Evolutionary conservation across 805 yeast genomes (phyloP), one percentile per base, ranked within the genome.

Genomic region (Lachancea lanzarotensis): DNA sequence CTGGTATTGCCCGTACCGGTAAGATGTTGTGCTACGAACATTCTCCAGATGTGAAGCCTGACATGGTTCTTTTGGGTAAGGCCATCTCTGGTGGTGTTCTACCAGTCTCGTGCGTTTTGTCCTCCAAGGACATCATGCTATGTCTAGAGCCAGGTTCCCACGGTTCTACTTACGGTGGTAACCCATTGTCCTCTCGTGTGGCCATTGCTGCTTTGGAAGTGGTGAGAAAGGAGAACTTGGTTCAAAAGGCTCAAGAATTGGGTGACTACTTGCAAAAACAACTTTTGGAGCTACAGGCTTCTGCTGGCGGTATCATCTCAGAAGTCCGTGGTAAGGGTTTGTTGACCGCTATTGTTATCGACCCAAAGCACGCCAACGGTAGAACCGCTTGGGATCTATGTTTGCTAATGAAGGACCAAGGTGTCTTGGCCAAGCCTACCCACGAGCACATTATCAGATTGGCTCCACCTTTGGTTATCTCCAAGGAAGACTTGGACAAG

Each of bases 131-230:
- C 48, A 84, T 91, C 63, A 85, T 91, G 96, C 75, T 81, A 52
- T 79, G 87, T 52, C 76, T 91, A 55, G 87, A 85, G 51, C 95
- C 97, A 22, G 98, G 98, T 45, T 86, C 96, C 27, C 98, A 91
- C 68, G 98, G 98, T 42, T 90, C 97, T 25, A 91, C 98, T 18
- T 91, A 86, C 64, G 98, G 98, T 68, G 98, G 98, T 66, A 91
- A 89, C 71, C 96, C 98, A 53, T 76, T 91, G 63, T 91, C 95
- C 18, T 87, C 95, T 53, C 77, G 87, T 45, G 96, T 88, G 17
- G 93, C 97, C 49, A 81, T 87, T 63, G 96, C 96, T 47, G 96
- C 98, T 10, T 74, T 91, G 53, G 77, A 88, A 56, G 98, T 91
- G 43, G 87, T 91, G 45, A 78, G 75, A 65, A 95, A 91, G 55